These are phyloP conservation scores for Coffea canephora DNA, from an alignment of 257 asterid genomes.

Conservation along the genomic window DNA sequence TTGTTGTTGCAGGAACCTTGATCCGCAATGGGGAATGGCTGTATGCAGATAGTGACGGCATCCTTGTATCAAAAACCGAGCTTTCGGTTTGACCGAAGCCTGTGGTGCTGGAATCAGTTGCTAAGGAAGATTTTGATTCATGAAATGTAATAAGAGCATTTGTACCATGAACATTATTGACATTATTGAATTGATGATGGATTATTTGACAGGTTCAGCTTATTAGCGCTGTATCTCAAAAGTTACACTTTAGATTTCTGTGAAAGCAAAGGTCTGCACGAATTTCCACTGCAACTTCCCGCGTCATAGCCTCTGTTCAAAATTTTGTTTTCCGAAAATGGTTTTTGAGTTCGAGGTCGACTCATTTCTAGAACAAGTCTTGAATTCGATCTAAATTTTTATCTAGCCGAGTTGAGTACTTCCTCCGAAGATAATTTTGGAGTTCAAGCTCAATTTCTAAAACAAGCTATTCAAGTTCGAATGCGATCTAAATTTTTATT, in stretches of 20 bases:
- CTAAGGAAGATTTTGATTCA: neutral
- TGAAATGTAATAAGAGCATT: neutral
- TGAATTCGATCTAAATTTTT: no score
- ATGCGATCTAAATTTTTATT: no score
- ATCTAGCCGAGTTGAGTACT: no score
- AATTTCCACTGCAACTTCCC: no score
- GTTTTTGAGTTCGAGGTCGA: no score
- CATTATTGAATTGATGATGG: neutral
- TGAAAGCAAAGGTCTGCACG: neutral
- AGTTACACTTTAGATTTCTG: neutral
- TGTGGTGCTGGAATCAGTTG: neutral
- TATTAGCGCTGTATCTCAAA: neutral
- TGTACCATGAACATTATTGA: neutral
- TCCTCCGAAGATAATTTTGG: no score
- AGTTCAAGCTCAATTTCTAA: no score
- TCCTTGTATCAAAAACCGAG: constrained; percentile 74
- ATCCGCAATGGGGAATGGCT: constrained; percentile 82
- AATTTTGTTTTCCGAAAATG: no score
- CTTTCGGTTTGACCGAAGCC: constrained; percentile 37
- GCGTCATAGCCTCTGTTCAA: no score
- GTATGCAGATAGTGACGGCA: constrained; percentile 86
- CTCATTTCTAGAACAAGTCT: no score
- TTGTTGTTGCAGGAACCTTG: constrained; percentile 56
- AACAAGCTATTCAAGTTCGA: no score
- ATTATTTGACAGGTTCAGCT: neutral